Conservation (phyloP, 73 alveolate species). For the Tetrahymena thermophila region DNA sequence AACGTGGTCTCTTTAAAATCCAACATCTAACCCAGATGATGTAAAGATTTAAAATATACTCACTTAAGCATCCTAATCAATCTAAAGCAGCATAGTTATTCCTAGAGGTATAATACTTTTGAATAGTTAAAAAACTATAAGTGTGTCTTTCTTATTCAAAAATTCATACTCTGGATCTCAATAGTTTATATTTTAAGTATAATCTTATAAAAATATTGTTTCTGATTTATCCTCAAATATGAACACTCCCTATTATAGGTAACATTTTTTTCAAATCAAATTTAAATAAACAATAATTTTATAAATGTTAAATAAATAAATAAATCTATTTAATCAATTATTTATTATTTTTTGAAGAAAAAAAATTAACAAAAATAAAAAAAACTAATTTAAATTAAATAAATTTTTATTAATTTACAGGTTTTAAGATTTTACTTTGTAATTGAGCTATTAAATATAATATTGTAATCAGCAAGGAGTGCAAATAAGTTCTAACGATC, state of each 20-base stretch:
- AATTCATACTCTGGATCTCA: neutral
- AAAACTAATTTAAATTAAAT: too few relatives aligned
- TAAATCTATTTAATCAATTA: too few relatives aligned
- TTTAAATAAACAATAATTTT: too few relatives aligned
- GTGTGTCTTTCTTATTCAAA: neutral
- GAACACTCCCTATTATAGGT: neutral
- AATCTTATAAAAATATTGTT: neutral
- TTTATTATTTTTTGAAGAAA: too few relatives aligned
- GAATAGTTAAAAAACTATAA: neutral
- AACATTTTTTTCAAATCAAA: neutral
- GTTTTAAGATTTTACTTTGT: neutral
- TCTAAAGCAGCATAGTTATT: neutral
- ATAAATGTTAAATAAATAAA: too few relatives aligned
- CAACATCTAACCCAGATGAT: neutral
- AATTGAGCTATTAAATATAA: neutral
- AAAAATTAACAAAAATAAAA: too few relatives aligned
- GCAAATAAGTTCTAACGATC: neutral
- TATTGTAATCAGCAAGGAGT: neutral
- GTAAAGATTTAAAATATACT: neutral
- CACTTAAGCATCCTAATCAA: neutral
- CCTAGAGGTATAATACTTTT: neutral
- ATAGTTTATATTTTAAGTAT: neutral
- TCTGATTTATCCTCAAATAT: neutral
- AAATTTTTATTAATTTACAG: neutral
- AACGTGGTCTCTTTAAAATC: neutral